Percentiles rank a stretch among this genome's conserved stretches.
Evolutionary conservation across 371 early-diverging fungal species (phyloP).

Genomic region (Mortierella sp.): DNA sequence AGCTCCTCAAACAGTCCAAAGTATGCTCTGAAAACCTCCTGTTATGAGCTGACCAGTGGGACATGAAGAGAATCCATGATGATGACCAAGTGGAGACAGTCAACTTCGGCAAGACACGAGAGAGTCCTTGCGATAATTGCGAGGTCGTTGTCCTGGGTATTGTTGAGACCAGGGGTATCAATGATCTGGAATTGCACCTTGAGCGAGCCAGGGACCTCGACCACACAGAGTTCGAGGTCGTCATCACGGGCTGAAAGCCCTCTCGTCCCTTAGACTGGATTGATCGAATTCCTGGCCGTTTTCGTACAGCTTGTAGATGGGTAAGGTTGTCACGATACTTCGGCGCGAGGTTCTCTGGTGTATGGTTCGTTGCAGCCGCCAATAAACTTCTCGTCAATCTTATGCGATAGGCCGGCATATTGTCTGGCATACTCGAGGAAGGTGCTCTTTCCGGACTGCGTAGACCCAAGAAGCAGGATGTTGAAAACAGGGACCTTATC

Average conservation of each 20-base stretch:
- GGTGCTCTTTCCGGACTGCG: slow-evolving; percentile 21
- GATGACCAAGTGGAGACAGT: slow-evolving; percentile 2
- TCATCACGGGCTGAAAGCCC: neutral
- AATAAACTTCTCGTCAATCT: neutral
- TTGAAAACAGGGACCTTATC: too few relatives aligned
- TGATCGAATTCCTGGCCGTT: neutral
- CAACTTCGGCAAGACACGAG: neutral
- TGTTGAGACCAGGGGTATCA: slow-evolving; percentile 11
- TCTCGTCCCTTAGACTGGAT: neutral
- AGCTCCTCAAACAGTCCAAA: neutral
- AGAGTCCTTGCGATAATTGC: slow-evolving; percentile 3
- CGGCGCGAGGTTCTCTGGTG: neutral
- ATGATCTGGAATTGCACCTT: neutral
- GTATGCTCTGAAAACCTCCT: neutral
- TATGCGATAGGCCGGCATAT: slow-evolving; percentile 10
- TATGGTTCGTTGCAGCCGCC: neutral
- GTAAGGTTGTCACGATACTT: neutral
- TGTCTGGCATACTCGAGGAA: slow-evolving; percentile 3
- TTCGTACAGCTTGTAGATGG: neutral
- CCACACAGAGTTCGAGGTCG: neutral
- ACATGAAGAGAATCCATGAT: neutral
- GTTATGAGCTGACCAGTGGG: neutral
- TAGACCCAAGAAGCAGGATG: slow-evolving; percentile 13
- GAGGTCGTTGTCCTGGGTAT: slow-evolving; percentile 3
- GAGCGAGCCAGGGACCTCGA: neutral